These are phyloP conservation scores for Phialemonium atrogriseum DNA, from an alignment of 2,329 filamentous ascomycete species.

Conservation along the genomic window DNA sequence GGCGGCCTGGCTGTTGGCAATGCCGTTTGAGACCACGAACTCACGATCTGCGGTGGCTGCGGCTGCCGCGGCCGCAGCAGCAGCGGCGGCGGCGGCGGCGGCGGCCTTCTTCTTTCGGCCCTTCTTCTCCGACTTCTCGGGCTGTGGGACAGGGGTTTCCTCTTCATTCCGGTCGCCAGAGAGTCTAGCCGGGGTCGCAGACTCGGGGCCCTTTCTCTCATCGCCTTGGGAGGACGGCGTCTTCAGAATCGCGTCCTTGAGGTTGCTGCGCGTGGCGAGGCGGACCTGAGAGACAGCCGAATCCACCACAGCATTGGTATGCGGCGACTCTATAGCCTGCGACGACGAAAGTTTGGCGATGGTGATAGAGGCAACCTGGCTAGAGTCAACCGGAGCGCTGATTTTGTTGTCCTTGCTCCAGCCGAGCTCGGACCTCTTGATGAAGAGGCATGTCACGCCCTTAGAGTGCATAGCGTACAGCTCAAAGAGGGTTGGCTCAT, in stretches of 20 bases:
- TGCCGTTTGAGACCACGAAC: constrained; percentile 31
- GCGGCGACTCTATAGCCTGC: constrained; percentile 35
- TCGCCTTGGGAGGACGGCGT: constrained; percentile 18
- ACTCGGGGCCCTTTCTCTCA: constrained; percentile 23
- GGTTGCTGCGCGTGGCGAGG: constrained; percentile 19
- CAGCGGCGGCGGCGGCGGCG: constrained; percentile 28
- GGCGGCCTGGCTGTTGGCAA: constrained; percentile 11
- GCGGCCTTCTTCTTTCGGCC: constrained; percentile 61
- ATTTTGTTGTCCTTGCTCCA: constrained; percentile 91
- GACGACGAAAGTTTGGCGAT: constrained; percentile 58
- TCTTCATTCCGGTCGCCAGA: constrained; percentile 42
- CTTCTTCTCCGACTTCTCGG: constrained; percentile 56
- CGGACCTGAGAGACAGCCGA: constrained; percentile 23
- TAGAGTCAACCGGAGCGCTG: constrained; percentile 66
- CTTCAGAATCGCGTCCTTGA: constrained; percentile 28
- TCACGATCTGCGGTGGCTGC: constrained; percentile 32
- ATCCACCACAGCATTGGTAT: constrained; percentile 29
- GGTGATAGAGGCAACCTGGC: constrained; percentile 63
- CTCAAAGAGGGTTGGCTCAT: constrained; percentile 77
- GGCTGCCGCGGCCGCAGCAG: constrained; percentile 30
- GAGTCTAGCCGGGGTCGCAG: constrained; percentile 26
- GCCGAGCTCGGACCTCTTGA: constrained; percentile 83
- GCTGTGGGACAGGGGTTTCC: constrained; percentile 29
- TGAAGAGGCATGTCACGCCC: constrained; percentile 81
- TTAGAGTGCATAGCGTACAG: constrained; percentile 97